Evolutionary conservation across 1,139 yeast genomes (phyloP).

Genomic region (Suhomyces chickasaworum): DNA sequence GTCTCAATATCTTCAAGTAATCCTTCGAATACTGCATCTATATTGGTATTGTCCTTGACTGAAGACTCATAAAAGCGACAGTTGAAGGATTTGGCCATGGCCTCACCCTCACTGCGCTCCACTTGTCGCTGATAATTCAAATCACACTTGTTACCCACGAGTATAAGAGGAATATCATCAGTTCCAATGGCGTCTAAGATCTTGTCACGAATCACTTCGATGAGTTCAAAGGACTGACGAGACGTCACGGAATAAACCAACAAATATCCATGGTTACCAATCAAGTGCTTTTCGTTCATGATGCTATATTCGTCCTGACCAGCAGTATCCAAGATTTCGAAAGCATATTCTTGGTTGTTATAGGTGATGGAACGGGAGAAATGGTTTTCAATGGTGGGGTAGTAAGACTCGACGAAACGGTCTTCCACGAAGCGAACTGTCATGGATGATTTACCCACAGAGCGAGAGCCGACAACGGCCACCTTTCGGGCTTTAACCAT

Average conservation of each 20-base stretch:
- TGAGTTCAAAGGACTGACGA: conserved; percentile 74
- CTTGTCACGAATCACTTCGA: conserved; percentile 80
- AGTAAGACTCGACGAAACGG: conserved; percentile 86
- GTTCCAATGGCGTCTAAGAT: conserved; percentile 75
- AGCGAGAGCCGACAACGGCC: conserved; percentile 86
- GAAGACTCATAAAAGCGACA: conserved; percentile 80
- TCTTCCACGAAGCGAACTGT: conserved; percentile 86
- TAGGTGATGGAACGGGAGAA: conserved; percentile 71
- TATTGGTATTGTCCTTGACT: conserved; percentile 73
- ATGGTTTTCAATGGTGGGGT: conserved; percentile 92
- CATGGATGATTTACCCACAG: conserved; percentile 88
- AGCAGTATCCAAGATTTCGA: conserved; percentile 90
- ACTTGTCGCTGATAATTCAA: conserved; percentile 68
- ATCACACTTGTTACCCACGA: conserved; percentile 86
- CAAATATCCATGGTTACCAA: conserved; percentile 84
- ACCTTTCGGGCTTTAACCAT: conserved; percentile 68
- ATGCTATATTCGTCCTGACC: conserved; percentile 93
- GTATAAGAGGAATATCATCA: conserved; percentile 73
- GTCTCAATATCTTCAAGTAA: conserved; percentile 73
- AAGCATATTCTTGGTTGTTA: conserved; percentile 75
- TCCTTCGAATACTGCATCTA: conserved; percentile 63
- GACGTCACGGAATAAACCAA: conserved; percentile 83
- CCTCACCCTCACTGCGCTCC: conserved; percentile 60
- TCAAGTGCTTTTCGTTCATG: conserved; percentile 78
- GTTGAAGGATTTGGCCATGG: conserved; percentile 60